Evolutionary conservation across 495 filamentous ascomycete genomes (phyloP).

Genomic region (Penicillium bialowiezense): DNA sequence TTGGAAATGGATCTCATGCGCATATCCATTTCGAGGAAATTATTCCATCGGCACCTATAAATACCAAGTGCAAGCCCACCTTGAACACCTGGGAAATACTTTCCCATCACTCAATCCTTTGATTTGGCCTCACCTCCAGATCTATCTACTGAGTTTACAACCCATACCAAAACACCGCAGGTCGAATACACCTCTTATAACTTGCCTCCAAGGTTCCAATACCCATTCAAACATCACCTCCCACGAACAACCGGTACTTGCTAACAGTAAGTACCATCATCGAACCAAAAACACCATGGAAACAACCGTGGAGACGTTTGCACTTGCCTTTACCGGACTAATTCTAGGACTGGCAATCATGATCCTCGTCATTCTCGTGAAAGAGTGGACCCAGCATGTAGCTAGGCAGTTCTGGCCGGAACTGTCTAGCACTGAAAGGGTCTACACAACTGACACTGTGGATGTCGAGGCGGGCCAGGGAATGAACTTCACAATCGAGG

Average conservation of each 20-base stretch:
- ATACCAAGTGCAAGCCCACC: not conserved
- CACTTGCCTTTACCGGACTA: not conserved
- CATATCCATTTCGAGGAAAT: not conserved
- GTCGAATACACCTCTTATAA: too few species aligned
- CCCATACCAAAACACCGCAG: too few species aligned
- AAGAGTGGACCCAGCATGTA: slow-evolving; percentile 5
- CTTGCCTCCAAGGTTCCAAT: too few species aligned
- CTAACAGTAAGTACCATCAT: not conserved
- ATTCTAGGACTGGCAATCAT: not conserved
- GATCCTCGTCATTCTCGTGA: slow-evolving; percentile 2
- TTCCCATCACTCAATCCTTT: not conserved
- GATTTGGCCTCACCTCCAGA: too few species aligned
- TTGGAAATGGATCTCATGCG: not conserved
- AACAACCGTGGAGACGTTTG: not conserved
- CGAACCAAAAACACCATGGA: not conserved
- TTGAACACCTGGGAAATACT: not conserved
- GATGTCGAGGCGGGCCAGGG: slow-evolving; percentile 8
- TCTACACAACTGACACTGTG: not conserved
- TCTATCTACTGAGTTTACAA: too few species aligned
- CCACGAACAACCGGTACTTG: too few species aligned
- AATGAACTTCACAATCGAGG: not conserved
- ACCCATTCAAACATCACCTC: too few species aligned
- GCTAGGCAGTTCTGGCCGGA: slow-evolving; percentile 6
- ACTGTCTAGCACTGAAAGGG: not conserved
- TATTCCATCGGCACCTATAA: not conserved